phyloP scores from a whole-genome alignment of 768 basidiomycete genomes.

The Tricholoma sp. region DNA sequence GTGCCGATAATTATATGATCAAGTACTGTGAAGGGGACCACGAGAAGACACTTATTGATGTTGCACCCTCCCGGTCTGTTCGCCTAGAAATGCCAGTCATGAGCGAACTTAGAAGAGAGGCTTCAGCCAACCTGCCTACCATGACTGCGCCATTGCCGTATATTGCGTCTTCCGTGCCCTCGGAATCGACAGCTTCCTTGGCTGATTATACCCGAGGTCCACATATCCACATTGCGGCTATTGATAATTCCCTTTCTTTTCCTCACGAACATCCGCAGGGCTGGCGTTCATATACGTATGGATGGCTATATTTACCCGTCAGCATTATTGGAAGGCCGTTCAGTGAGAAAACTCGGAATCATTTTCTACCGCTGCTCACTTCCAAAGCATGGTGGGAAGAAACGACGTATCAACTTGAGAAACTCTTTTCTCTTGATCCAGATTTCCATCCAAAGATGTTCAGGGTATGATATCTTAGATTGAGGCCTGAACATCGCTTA shows the following conservation, averaged over 20 bases:
- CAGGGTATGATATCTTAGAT: slow-evolving; percentile 36
- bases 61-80: slow-evolving; percentile 68
- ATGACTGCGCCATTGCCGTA: slow-evolving; percentile 34
- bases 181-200: slow-evolving; percentile 29
- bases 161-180: slow-evolving; percentile 31
- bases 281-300: slow-evolving; percentile 77
- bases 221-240: slow-evolving; percentile 88
- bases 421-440: slow-evolving; percentile 73
- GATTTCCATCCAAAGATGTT: slow-evolving; percentile 93
- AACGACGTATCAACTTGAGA: slow-evolving; percentile 71
- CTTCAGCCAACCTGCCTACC: slow-evolving; percentile 29
- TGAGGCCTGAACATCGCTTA: slow-evolving; percentile 4
- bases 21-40: slow-evolving; percentile 82
- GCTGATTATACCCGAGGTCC: slow-evolving; percentile 57
- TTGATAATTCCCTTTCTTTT: slow-evolving; percentile 90
- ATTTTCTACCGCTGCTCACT: slow-evolving; percentile 77
- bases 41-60: slow-evolving; percentile 72
- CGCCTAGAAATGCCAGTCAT: slow-evolving; percentile 66
- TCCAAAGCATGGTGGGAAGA: slow-evolving; percentile 90
- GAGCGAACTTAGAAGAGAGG: slow-evolving; percentile 56
- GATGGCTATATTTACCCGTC: slow-evolving; percentile 84
- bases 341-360: slow-evolving; percentile 72
- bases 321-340: slow-evolving; percentile 83
- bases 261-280: slow-evolving; percentile 87
- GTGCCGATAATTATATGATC: slow-evolving; percentile 89